phyloP scores from a whole-genome alignment of 768 basidiomycete genomes.

The Panellus pusillus region DNA sequence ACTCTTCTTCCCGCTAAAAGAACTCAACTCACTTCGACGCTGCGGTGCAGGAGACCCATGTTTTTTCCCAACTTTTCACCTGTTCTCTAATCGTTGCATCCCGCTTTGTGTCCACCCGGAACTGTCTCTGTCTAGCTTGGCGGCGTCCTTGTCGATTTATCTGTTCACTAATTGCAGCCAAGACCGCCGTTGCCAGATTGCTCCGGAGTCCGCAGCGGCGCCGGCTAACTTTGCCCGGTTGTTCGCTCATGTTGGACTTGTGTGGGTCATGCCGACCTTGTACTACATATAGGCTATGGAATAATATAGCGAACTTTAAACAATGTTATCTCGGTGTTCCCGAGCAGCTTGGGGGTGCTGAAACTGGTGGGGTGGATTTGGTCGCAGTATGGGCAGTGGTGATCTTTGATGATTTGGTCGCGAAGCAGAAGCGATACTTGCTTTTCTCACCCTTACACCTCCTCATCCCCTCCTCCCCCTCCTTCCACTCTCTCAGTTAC shows the following conservation, averaged over 20 bases:
- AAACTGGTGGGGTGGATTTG: neutral
- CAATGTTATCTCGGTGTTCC: too few species aligned
- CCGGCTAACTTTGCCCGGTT: too few species aligned
- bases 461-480: too few species aligned
- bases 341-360: neutral
- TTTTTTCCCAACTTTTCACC: neutral
- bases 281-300: too few species aligned
- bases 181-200: too few species aligned
- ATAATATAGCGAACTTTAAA: too few species aligned
- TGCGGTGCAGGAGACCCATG: conserved; percentile 7
- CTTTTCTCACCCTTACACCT: conserved; percentile 11
- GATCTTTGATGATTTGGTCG: conserved; percentile 3
- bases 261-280: too few species aligned
- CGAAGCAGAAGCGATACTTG: conserved; percentile 4
- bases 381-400: neutral
- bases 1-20: neutral
- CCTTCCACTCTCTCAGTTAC: conserved; percentile 10
- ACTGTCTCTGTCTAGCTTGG: too few species aligned
- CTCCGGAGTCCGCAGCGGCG: too few species aligned
- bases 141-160: too few species aligned
- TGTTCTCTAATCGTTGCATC: neutral
- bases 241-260: too few species aligned
- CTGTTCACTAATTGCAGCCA: too few species aligned
- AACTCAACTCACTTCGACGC: conserved; percentile 15
- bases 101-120: neutral